These are phyloP conservation scores for Chalciporus sphaerocephalus DNA, from an alignment of 768 basidiomycete genomes.

Conservation along the genomic window DNA sequence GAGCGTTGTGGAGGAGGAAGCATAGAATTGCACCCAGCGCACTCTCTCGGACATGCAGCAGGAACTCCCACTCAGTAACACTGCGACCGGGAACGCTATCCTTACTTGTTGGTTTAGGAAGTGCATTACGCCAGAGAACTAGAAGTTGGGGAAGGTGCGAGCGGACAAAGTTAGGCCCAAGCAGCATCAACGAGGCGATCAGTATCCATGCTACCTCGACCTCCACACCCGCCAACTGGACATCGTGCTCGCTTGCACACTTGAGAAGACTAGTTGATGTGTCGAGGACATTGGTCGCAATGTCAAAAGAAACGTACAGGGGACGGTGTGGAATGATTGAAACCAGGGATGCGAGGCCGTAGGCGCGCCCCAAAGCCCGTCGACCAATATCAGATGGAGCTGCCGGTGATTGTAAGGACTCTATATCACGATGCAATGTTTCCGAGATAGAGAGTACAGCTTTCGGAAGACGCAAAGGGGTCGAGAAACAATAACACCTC, in stretches of 20 bases:
- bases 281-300: slow-evolving; percentile 86
- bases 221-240: slow-evolving; percentile 75
- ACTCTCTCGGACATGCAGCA: slow-evolving; percentile 86
- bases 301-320: slow-evolving; percentile 91
- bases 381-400: slow-evolving; percentile 65
- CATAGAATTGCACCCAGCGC: slow-evolving; percentile 85
- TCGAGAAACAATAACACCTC: slow-evolving; percentile 85
- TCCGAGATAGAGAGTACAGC: slow-evolving; percentile 74
- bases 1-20: slow-evolving; percentile 79
- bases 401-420: slow-evolving; percentile 64
- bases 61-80: slow-evolving; percentile 82
- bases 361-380: slow-evolving; percentile 81
- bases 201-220: slow-evolving; percentile 94
- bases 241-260: slow-evolving; percentile 84
- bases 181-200: slow-evolving; percentile 84
- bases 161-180: slow-evolving; percentile 91
- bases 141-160: slow-evolving; percentile 90
- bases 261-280: slow-evolving; percentile 88
- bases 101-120: slow-evolving; percentile 92
- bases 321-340: slow-evolving; percentile 83
- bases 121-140: slow-evolving; percentile 94
- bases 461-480: slow-evolving; percentile 79
- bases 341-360: slow-evolving; percentile 84
- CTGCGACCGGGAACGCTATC: slow-evolving; percentile 66
- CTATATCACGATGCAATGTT: slow-evolving; percentile 78